Conservation (phyloP, 306 rosid species). For the Ochetophila trinervis region DNA sequence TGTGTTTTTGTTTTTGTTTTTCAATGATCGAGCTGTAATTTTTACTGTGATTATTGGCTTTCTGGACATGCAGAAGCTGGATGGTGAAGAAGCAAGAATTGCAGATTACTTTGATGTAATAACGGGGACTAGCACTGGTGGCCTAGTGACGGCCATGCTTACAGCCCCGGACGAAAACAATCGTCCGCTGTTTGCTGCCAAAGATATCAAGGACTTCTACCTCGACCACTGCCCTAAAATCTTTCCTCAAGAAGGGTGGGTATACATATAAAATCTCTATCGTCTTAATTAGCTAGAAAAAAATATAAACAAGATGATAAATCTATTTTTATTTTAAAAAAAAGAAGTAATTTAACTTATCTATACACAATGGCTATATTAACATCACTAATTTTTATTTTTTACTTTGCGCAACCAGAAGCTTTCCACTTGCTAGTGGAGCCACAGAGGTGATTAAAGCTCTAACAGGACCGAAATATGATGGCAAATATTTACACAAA, state of each 20-base stretch:
- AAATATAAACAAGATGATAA: no score
- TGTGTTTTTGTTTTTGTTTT: background rate
- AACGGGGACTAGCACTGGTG: constrained; percentile 33
- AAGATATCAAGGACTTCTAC: constrained; percentile 33
- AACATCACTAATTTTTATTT: background rate
- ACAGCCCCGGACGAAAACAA: constrained; percentile 21
- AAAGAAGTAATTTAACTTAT: no score
- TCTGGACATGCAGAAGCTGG: constrained; percentile 18
- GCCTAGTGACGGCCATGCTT: constrained; percentile 34
- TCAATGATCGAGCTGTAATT: no score
- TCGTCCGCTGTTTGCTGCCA: constrained; percentile 30
- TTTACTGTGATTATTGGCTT: no score
- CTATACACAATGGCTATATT: no score
- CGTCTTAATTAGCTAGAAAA: no score
- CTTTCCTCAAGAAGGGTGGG: constrained; percentile 30
- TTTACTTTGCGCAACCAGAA: background rate
- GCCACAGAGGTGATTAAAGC: background rate
- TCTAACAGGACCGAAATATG: constrained; percentile 21
- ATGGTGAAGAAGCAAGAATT: constrained; percentile 29
- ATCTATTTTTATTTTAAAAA: no score
- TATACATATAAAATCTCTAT: background rate
- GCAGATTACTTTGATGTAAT: constrained; percentile 31
- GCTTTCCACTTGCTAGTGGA: background rate
- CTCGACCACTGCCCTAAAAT: constrained; percentile 30
- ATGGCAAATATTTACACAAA: constrained; percentile 24